Base-by-base conservation (phyloP, 495 filamentous ascomycete genomes). In the Aspergillus bertholletiae region DNA sequence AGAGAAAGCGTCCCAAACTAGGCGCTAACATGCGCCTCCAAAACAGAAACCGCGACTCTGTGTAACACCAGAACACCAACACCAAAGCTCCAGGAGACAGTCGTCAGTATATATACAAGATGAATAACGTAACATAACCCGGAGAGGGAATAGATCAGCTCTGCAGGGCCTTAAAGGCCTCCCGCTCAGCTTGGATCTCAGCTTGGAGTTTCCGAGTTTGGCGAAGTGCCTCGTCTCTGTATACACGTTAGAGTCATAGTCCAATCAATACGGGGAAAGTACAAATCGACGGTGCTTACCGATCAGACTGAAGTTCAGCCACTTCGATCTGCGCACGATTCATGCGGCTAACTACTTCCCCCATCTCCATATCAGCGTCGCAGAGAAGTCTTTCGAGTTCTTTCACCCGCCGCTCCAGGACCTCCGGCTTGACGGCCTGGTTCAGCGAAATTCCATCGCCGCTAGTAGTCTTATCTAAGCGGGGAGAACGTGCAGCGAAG, bases 321-420 rank as follows among this genome's bases (percentile, higher is more conserved):
- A 98, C 94, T 71, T 96, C 91, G 52, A 96, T 91, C 75, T 97
- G 94, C 7, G 93, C 92, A 54, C 83, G 78, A 72, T 91, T 96
- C 91, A 98, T 96, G 51, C 88, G 80, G 51, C 86, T 78, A 15
- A 98, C 89, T 2, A 97, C 93, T 69, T 94, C 88, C 65, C 93
- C 84, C 94, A 98, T 97, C 77, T 97, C 93, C 53, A 77, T 74
- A 61, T 97, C 94, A 18, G 94, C 90, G 55, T 94, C 83, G 22
- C 78, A 73, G 18, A 97, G 77, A 11, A 91, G 87, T 51, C 80
- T 83, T 71, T 98, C 94, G 12, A 98, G 81, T 63, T 95, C 90
- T 54, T 81, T 78, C 26, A 89, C 84, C 48, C 85, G 81, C 53
- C 82, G 83, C 72, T 90, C 88, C 50, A 98, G 72, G 26, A 68